Evolutionary conservation across 1,139 yeast genomes (phyloP), one percentile per base, ranked within the genome.

Genomic region (Candida neerlandica): DNA sequence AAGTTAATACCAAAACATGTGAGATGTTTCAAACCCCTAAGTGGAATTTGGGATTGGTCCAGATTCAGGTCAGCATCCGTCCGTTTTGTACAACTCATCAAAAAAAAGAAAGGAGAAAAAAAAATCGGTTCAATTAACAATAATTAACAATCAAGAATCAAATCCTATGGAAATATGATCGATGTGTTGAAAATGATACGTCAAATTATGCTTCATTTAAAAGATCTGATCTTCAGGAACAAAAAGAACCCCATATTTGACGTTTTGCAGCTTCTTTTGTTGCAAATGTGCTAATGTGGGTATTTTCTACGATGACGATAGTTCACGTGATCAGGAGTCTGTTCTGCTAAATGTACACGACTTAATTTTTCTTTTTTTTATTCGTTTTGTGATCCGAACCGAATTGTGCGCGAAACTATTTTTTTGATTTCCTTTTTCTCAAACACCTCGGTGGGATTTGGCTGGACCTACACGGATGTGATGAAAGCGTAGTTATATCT

Each of bases 171-270:
- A 32, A 32, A 41, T 33, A n/a, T 29, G 12, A n/a, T 30, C 18
- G 32, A 15, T 34, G n/a, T 9, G 30, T 29, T 19, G 4, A 12
- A 41, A 32, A 41, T 15, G n/a, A 19, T 16, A 23, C 11, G n/a
- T 12, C 18, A 16, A 7, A 15, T 16, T 40, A 29, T 18, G 43
- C 6, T 23, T 19, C 33, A 27, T 21, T 27, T 18, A 11, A 41
- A 14, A 32, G 35, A 32, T 41, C 44, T 30, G 12, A 41, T 4
- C 15, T 19, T 19, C 18, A 41, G 44, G 44, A 41, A 41, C 44
- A 32, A 32, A 32, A 32, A 5, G 38, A 41, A 32, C 44, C 44
- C 44, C 44, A 41, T 41, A 41, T 41, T 12, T 30, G 19, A 14
- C 23, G 14, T 41, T 41, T 41, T 41, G 44, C 44, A 41, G 37